Base-by-base conservation (phyloP, 352 stramenopile genomes). In the Pythium graminicola region DNA sequence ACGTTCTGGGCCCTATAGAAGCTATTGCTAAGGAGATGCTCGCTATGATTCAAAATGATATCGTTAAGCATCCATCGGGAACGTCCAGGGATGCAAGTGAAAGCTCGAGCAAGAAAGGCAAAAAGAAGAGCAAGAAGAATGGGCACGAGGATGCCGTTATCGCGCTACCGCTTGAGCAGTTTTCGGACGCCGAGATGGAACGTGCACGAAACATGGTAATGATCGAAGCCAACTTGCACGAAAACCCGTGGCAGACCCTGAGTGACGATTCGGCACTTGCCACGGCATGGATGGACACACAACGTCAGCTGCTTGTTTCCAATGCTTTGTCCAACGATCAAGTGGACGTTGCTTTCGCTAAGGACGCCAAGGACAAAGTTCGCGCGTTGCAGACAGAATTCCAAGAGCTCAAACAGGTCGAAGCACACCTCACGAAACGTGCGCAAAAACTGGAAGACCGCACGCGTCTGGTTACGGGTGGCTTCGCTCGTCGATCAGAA, bases 371-470 rank as follows among this genome's bases (percentile, higher is more conserved):
- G 8, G 69, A 85, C 31, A 78, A 72, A 17, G 28, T 91, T 16
- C 65, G 62, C 43, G 72, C 76, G 8, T 57, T 89, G 9, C 58
- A 73, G 52, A 48, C 65, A 39, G 68, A 86, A 50, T 92, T 92
- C 46, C 50, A 67, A 0, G 75, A 84, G 39, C 68, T 94, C 10
- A 83, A 88, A 48, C 68, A 87, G 45, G 52, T 69, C 6, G 70
- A 89, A 31, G 57, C 83, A 29, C 54, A 67, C 8, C 68, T 91
- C 26, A 45, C 52, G 1, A 90, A 89, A 60, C 81, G 81, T 24
- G 76, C 75, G 1, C 53, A 73, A n/a, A 92, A 91, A 67, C 64
- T 94, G 9, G 64, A 85, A 10, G 77, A 89, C 16, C 77, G 81
- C n/a, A 70, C 72, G 26, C 60, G 54, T 5, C 38, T 94, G 7